Evolutionary conservation across 2,329 filamentous ascomycete species (phyloP), one percentile per base, ranked within the genome.

Genomic region (Xylariaceae sp.): DNA sequence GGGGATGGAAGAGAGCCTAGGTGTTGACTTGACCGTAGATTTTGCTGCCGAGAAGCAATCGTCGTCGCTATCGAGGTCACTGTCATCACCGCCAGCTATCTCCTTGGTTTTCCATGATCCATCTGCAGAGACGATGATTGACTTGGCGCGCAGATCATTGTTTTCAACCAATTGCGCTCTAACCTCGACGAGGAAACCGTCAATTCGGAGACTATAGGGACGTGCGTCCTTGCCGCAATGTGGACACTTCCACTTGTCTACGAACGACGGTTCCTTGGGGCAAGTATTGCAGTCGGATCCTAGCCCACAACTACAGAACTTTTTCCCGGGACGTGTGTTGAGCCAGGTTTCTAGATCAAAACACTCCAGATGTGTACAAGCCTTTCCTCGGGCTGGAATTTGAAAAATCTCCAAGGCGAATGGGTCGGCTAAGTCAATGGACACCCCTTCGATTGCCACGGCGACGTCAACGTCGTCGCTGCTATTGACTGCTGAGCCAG

Each of bases 321-420:
- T 60, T 45, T 73, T 74, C 12, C 66, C 64, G 4, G 71, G 69
- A 32, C 87, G 79, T 4, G 84, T 87, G 12, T 71, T 63, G 8
- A 98, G 74, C 69, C 88, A 97, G 1, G 79, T 90, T 16, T 85
- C 76, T 7, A 96, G 78, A 60, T 97, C 91, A 59, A 97, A 96
- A 59, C 89, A 95, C 58, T 96, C 88, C 28, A 84, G 69, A 59
- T 98, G 91, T 18, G 69, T 68, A 61, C 93, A 98, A 3, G 62
- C 53, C 7, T 56, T 67, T 19, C 88, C 82, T 19, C 90, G 83
- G 2, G 83, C 87, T 1, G 93, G 91, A 0, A 75, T 72, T 4
- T 76, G 68, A 59, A 86, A 89, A 9, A 93, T 73, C 11, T 57
- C 66, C 1, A 75, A 68, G 42, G 71, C 83, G 56, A 86, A 87